A percentile compares a stretch with the other conserved stretches of the same genome.
Evolutionary conservation across 2,329 filamentous ascomycete genomes (phyloP).

Genomic region (Fusarium bulbicola): DNA sequence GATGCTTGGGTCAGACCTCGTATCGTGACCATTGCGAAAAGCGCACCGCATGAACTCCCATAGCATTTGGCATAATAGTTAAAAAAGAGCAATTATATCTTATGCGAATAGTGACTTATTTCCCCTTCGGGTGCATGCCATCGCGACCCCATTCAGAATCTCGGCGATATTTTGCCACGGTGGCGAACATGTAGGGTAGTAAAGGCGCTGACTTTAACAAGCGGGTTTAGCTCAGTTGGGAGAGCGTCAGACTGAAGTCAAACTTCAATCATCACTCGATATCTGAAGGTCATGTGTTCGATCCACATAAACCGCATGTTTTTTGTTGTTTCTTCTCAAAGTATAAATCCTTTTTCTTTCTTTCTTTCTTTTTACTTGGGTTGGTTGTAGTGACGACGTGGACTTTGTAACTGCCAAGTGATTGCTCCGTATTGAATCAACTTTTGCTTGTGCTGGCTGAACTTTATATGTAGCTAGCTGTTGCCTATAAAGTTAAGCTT

Average conservation of each 20-base stretch:
- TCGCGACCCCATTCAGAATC: fast-evolving
- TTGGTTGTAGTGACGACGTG: not conserved
- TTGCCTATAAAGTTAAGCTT: too few species aligned
- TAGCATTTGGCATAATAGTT: fast-evolving
- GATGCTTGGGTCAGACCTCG: not conserved
- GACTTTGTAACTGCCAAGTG: not conserved
- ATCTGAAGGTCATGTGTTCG: slow-evolving; percentile 44
- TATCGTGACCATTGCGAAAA: not conserved
- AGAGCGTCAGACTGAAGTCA: slow-evolving; percentile 35
- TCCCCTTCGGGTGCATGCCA: fast-evolving
- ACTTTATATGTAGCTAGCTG: too few species aligned
- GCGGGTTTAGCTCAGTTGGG: slow-evolving; percentile 39
- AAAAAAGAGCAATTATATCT: fast-evolving
- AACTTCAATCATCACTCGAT: slow-evolving; percentile 34
- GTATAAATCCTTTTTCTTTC: too few species aligned
- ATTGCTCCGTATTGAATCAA: too few species aligned
- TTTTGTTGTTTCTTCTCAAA: not conserved
- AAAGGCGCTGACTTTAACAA: fast-evolving
- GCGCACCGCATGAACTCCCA: not conserved
- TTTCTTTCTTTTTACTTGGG: not conserved
- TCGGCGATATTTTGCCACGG: fast-evolving
- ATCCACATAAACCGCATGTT: slow-evolving; percentile 41
- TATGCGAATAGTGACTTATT: not conserved
- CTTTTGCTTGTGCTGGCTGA: not conserved
- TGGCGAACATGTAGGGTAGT: fast-evolving